Percentiles rank a stretch among this genome's conserved stretches.
Conservation (phyloP, 768 basidiomycete genomes). For the Pleurotus ostreatus region DNA sequence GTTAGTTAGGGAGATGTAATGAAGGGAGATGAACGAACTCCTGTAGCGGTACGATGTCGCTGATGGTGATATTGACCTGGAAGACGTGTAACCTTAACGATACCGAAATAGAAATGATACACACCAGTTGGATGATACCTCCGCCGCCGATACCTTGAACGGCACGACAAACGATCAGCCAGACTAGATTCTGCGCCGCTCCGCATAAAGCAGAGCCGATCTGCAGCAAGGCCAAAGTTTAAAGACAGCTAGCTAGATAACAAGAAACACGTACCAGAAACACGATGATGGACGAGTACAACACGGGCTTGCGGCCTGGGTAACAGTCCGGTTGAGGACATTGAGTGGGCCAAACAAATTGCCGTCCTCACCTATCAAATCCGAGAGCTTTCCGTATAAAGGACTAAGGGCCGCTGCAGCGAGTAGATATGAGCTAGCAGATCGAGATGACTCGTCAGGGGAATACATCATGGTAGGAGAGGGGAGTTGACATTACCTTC, state of each 20-base stretch:
- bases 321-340: background rate
- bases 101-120: slow-evolving; percentile 7
- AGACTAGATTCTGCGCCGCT: slow-evolving; percentile 72
- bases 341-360: background rate
- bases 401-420: slow-evolving; percentile 65
- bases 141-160: slow-evolving; percentile 84
- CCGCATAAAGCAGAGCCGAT: slow-evolving; percentile 80
- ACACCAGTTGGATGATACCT: slow-evolving; percentile 68
- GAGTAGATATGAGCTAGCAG: slow-evolving; percentile 68
- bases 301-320: slow-evolving; percentile 62
- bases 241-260: background rate
- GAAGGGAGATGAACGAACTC: slow-evolving; percentile 43
- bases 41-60: slow-evolving; percentile 78
- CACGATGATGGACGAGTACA: slow-evolving; percentile 59
- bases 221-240: slow-evolving; percentile 26
- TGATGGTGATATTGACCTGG: slow-evolving; percentile 67
- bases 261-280: slow-evolving; percentile 52
- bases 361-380: slow-evolving; percentile 31
- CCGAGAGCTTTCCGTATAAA: slow-evolving; percentile 75
- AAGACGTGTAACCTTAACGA: slow-evolving; percentile 1
- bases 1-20: background rate
- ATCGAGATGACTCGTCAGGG: background rate
- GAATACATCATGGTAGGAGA: background rate
- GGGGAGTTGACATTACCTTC: slow-evolving; percentile 38
- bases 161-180: slow-evolving; percentile 74